Evolutionary conservation across 306 rosid genomes (phyloP).

Genomic region (Biancaea sappan): DNA sequence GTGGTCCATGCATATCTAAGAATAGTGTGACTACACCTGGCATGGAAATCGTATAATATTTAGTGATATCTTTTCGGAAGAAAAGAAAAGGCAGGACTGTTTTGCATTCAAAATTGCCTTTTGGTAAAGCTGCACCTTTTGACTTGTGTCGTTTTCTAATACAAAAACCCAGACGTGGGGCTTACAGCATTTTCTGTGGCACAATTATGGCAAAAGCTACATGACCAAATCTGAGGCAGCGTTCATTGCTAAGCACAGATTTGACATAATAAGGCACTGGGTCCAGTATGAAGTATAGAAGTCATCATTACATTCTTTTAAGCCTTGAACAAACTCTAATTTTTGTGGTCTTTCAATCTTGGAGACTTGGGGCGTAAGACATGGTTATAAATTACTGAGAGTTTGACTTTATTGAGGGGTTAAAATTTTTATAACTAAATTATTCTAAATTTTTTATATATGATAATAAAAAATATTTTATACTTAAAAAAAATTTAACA

Average conservation of each 20-base stretch:
- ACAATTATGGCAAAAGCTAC: slow-evolving; percentile 30
- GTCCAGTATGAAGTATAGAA: background rate
- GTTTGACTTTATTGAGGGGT: too few species aligned
- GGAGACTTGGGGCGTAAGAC: background rate
- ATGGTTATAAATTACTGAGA: too few species aligned
- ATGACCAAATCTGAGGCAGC: slow-evolving; percentile 8
- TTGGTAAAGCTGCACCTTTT: slow-evolving; percentile 31
- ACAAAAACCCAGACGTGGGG: slow-evolving; percentile 27
- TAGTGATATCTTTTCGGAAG: slow-evolving; percentile 18
- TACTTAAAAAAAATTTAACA: too few species aligned
- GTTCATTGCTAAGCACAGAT: background rate
- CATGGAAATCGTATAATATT: background rate
- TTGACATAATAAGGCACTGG: background rate
- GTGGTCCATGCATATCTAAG: background rate
- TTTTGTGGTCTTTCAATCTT: background rate
- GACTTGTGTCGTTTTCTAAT: slow-evolving; percentile 39
- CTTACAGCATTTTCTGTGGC: slow-evolving; percentile 19
- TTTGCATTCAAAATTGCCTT: slow-evolving; percentile 30
- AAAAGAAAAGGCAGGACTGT: background rate
- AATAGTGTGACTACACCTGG: slow-evolving; percentile 24
- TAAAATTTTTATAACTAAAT: too few species aligned
- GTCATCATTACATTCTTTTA: background rate
- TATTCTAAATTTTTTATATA: too few species aligned
- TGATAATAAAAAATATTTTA: too few species aligned
- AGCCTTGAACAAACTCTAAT: background rate